Evolutionary conservation across 495 filamentous ascomycete genomes (phyloP).

Genomic region (Cryomyces antarcticus): DNA sequence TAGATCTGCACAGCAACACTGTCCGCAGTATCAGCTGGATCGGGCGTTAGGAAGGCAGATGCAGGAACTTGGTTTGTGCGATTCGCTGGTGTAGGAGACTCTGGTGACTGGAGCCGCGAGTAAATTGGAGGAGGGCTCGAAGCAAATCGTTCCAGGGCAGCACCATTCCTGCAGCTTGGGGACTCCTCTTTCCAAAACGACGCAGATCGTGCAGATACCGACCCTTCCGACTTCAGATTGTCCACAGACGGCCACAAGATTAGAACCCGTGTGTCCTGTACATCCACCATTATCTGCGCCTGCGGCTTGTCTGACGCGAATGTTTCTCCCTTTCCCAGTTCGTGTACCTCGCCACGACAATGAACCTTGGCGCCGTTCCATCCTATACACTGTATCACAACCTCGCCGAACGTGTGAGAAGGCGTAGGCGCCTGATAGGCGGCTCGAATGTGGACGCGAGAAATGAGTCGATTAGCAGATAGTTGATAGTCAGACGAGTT

Average conservation of each 20-base stretch:
- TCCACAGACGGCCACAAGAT: conserved; percentile 54
- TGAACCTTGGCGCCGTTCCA: conserved; percentile 94
- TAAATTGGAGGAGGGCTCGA: conserved; percentile 50
- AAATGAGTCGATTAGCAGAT: conserved; percentile 76
- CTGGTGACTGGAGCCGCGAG: conserved; percentile 42
- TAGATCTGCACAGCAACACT: conserved; percentile 33
- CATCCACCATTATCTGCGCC: conserved; percentile 87
- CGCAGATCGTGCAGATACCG: conserved; percentile 41
- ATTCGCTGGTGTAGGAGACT: conserved; percentile 48
- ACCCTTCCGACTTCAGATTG: conserved; percentile 31
- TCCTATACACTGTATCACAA: conserved; percentile 75
- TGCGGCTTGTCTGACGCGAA: conserved; percentile 81
- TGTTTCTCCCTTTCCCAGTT: conserved; percentile 67
- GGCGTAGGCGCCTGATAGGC: conserved; percentile 48
- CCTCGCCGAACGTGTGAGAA: conserved; percentile 30
- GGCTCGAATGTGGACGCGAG: conserved; percentile 79
- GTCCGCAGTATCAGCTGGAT: conserved; percentile 23
- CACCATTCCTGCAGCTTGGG: conserved; percentile 23
- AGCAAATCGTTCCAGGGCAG: conserved; percentile 16
- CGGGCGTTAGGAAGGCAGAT: conserved; percentile 25
- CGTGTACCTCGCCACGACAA: conserved; percentile 73
- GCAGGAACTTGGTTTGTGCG: conserved; percentile 16
- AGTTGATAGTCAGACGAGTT: conserved; percentile 83
- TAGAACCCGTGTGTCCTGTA: conserved; percentile 77
- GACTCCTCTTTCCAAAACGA: conserved; percentile 40